Evolutionary conservation across 2,329 filamentous ascomycete genomes (phyloP).

Genomic region (Penicillium sp.): DNA sequence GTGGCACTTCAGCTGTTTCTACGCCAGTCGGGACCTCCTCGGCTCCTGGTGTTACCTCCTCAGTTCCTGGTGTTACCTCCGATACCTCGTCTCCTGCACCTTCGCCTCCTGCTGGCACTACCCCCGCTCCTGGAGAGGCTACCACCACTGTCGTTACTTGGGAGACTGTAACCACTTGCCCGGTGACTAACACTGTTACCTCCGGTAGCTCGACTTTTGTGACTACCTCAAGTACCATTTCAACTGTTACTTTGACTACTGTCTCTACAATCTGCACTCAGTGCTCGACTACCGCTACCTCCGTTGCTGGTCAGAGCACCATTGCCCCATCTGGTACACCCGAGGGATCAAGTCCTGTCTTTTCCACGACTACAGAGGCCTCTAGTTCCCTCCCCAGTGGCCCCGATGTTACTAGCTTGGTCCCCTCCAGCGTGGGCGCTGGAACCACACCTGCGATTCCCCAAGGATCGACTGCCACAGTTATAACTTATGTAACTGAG

Average conservation of each 20-base stretch:
- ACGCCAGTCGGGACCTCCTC: neutral
- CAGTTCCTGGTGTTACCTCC: neutral
- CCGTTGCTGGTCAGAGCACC: conserved; percentile 8
- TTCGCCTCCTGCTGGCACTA: neutral
- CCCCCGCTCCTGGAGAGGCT: neutral
- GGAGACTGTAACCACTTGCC: conserved; percentile 32
- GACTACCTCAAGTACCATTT: conserved; percentile 57
- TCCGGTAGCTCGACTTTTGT: conserved; percentile 45
- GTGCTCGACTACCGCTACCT: conserved; percentile 15
- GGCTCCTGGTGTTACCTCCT: neutral
- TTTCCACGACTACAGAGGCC: neutral
- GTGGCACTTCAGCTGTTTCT: neutral
- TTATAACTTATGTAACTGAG: conserved; percentile 30
- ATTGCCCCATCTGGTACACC: neutral
- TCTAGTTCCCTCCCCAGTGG: neutral
- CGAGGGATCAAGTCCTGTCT: neutral
- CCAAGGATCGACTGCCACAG: conserved; percentile 23
- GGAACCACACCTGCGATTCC: conserved; percentile 6
- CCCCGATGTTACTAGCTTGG: neutral
- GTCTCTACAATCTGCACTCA: conserved; percentile 27
- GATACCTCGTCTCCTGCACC: neutral
- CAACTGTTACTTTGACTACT: conserved; percentile 42
- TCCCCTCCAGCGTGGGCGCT: neutral
- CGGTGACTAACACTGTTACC: conserved; percentile 35
- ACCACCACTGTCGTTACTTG: conserved; percentile 30